A percentile compares a stretch with the other conserved stretches of the same genome.
These are phyloP conservation scores for Chaetomium strumarium DNA, from an alignment of 2,329 filamentous ascomycete genomes.

Conservation along the genomic window DNA sequence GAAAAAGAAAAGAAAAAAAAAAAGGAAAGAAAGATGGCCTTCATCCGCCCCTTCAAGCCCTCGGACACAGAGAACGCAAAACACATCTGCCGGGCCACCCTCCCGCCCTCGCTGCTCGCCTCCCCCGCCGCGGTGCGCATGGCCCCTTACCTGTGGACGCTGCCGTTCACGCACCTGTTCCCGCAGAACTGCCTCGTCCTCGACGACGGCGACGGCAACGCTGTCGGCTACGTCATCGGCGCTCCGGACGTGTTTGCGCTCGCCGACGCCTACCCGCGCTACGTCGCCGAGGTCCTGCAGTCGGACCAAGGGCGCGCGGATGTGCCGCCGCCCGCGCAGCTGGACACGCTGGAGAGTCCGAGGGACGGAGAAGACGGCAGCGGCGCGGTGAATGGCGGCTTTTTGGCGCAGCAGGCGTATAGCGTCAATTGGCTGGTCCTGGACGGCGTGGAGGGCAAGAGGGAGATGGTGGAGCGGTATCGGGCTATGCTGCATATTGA, in stretches of 20 bases:
- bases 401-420: conserved; percentile 39
- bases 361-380: conserved; percentile 1
- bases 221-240: conserved; percentile 47
- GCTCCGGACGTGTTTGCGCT: conserved; percentile 39
- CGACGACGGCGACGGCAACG: conserved; percentile 40
- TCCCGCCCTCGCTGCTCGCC: conserved; percentile 37
- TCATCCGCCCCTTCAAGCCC: conserved; percentile 34
- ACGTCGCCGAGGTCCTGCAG: conserved; percentile 33
- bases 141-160: conserved; percentile 47
- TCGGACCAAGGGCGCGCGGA: conserved; percentile 17
- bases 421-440: conserved; percentile 37
- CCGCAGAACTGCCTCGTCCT: conserved; percentile 42
- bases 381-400: conserved; percentile 28
- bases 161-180: conserved; percentile 43
- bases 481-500: conserved; percentile 47
- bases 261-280: conserved; percentile 33
- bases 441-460: conserved; percentile 30
- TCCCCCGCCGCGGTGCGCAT: conserved; percentile 33
- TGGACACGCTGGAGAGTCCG: conserved; percentile 27
- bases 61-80: conserved; percentile 22
- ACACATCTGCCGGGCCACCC: conserved; percentile 39
- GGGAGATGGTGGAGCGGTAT: conserved; percentile 31
- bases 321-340: conserved; percentile 26
- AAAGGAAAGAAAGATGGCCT: conserved; percentile 33
- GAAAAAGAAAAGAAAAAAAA: background rate